These are phyloP conservation scores for Candida yuanshanica DNA, from an alignment of 805 yeast genomes.

Conservation along the genomic window DNA sequence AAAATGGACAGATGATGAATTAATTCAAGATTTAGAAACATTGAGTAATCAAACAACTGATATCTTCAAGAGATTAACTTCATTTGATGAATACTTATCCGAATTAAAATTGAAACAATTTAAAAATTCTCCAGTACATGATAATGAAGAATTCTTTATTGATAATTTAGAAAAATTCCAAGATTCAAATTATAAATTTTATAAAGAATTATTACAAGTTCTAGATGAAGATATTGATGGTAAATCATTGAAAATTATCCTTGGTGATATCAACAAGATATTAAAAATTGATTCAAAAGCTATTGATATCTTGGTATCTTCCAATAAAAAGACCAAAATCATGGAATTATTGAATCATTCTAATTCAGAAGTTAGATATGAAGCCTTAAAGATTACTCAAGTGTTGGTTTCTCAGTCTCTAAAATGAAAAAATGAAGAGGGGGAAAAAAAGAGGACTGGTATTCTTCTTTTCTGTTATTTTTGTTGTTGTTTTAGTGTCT, in stretches of 20 bases:
- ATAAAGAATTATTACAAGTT: conserved; percentile 54
- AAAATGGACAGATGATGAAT: conserved; percentile 93
- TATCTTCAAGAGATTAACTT: conserved; percentile 73
- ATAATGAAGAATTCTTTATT: conserved; percentile 83
- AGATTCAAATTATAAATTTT: conserved; percentile 67
- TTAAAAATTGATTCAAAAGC: conserved; percentile 60
- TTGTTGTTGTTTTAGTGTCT: conserved; percentile 1
- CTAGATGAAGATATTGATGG: conserved; percentile 36
- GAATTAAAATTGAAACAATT: conserved; percentile 77
- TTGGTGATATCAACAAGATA: conserved; percentile 62
- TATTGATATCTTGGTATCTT: conserved; percentile 43
- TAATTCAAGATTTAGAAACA: conserved; percentile 61
- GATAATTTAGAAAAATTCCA: conserved; percentile 75
- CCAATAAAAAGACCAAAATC: conserved; percentile 67
- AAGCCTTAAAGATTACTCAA: conserved; percentile 95
- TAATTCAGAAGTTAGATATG: conserved; percentile 86
- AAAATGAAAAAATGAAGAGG: conserved; percentile 21
- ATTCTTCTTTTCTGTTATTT: no score
- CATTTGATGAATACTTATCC: conserved; percentile 85
- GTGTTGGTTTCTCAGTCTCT: conserved; percentile 81
- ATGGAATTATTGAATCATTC: conserved; percentile 79
- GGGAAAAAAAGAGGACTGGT: conserved; percentile 1
- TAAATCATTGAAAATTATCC: conserved; percentile 49
- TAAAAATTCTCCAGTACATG: conserved; percentile 90
- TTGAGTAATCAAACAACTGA: conserved; percentile 59